These are phyloP conservation scores for Rusavskia elegans DNA, from an alignment of 495 filamentous ascomycete genomes.

Conservation along the genomic window DNA sequence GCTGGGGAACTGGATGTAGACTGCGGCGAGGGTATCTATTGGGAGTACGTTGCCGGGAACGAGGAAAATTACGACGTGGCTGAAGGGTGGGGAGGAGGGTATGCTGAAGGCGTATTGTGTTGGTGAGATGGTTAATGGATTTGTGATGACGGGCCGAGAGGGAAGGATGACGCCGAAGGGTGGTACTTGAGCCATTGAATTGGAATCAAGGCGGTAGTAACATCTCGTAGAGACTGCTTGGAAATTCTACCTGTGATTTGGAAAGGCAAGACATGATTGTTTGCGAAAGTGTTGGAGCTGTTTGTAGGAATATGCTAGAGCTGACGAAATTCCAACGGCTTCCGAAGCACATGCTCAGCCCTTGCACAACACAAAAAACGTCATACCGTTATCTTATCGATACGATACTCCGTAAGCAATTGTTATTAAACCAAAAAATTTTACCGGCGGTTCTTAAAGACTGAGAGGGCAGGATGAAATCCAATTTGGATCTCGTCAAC, in stretches of 20 bases:
- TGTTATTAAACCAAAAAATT: no score
- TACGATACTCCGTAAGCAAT: no score
- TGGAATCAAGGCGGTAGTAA: not conserved
- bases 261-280: no score
- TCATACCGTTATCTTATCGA: no score
- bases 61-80: slow-evolving; percentile 77
- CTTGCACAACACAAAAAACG: no score
- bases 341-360: no score
- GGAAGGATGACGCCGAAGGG: slow-evolving; percentile 40
- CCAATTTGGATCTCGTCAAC: slow-evolving; percentile 35
- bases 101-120: slow-evolving; percentile 55
- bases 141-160: slow-evolving; percentile 43
- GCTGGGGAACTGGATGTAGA: slow-evolving; percentile 62
- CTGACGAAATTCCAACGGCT: no score
- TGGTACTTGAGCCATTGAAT: slow-evolving; percentile 3
- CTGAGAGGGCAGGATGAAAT: slow-evolving; percentile 21
- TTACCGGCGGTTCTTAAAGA: not conserved
- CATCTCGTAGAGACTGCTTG: no score
- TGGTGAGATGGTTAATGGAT: slow-evolving; percentile 40
- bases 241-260: no score
- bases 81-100: slow-evolving; percentile 42
- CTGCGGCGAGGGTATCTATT: slow-evolving; percentile 61
- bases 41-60: slow-evolving; percentile 67
- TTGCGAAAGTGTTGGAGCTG: no score
- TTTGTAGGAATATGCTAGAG: no score